Conservation (phyloP, 306 rosid genomes). For the Aeschynomene evenia region DNA sequence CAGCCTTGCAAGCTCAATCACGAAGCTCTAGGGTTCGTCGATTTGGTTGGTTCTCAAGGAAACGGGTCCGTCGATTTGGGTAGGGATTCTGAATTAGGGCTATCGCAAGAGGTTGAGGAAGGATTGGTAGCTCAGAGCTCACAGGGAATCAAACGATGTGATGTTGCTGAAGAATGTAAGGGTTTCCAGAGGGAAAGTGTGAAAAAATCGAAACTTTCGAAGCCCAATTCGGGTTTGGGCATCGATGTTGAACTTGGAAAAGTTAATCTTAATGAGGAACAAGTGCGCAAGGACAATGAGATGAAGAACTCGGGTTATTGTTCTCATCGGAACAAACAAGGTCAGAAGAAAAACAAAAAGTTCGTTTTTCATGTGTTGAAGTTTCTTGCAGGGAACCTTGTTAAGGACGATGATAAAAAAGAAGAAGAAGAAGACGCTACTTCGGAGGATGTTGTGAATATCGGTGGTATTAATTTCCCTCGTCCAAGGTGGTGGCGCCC, state of each 20-base stretch:
- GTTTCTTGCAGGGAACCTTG: not conserved
- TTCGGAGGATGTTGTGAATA: constrained; percentile 23
- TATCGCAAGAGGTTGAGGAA: not conserved
- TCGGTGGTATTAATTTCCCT: constrained; percentile 43
- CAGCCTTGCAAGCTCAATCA: not conserved
- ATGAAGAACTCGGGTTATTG: too few relatives aligned
- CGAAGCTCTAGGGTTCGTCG: not conserved
- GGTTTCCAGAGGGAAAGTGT: constrained; percentile 22
- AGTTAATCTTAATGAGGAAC: not conserved
- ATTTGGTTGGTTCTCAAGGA: constrained; percentile 7
- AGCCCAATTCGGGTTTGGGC: not conserved
- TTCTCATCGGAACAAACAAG: too few relatives aligned
- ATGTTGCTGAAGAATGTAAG: not conserved
- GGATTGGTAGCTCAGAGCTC: not conserved
- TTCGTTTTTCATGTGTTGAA: constrained; percentile 34
- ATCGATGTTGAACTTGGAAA: not conserved
- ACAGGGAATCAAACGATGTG: not conserved
- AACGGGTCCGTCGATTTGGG: constrained; percentile 32
- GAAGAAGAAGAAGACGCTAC: not conserved
- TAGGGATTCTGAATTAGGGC: constrained; percentile 40
- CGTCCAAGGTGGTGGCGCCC: constrained; percentile 35
- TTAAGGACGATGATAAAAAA: not conserved
- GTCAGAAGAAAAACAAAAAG: not conserved
- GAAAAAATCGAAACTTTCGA: constrained; percentile 34
- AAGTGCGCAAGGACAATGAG: not conserved